phyloP scores from a whole-genome alignment of 1,284 basidiomycete genomes.

The Naganishia cerealis region DNA sequence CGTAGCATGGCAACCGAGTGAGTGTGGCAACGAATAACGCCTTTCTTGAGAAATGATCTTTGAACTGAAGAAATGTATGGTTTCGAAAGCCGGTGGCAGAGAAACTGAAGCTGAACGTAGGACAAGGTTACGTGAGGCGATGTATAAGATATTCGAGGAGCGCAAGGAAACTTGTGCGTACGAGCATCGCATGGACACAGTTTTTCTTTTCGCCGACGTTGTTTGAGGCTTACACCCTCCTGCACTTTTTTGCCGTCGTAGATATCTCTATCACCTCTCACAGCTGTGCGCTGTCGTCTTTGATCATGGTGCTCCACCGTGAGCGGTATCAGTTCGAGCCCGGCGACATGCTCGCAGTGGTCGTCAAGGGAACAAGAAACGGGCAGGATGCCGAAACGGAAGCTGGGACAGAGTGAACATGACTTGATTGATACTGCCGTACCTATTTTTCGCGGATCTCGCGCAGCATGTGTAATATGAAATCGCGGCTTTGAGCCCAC shows the following conservation, averaged over 20 bases:
- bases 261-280: conserved; percentile 57
- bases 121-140: conserved; percentile 60
- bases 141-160: conserved; percentile 65
- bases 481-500: no score
- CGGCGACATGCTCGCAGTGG: conserved; percentile 51
- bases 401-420: no score
- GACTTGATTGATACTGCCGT: no score
- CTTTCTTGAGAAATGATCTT: not conserved
- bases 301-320: conserved; percentile 48
- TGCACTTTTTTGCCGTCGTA: conserved; percentile 16
- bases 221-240: not conserved
- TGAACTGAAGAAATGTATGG: not conserved
- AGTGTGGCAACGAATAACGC: not conserved
- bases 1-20: conserved; percentile 61
- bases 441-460: no score
- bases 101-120: conserved; percentile 65
- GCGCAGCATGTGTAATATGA: no score
- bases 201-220: not conserved
- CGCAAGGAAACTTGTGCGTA: conserved; percentile 4
- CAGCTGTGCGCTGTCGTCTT: conserved; percentile 52
- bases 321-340: conserved; percentile 48
- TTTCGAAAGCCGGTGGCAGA: conserved; percentile 55
- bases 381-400: not conserved
- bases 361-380: conserved; percentile 43
- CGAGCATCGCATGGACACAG: not conserved